A percentile compares a stretch with the other conserved stretches of the same genome.
phyloP scores from a whole-genome alignment of 768 basidiomycete genomes.

The Podaxis sp. region DNA sequence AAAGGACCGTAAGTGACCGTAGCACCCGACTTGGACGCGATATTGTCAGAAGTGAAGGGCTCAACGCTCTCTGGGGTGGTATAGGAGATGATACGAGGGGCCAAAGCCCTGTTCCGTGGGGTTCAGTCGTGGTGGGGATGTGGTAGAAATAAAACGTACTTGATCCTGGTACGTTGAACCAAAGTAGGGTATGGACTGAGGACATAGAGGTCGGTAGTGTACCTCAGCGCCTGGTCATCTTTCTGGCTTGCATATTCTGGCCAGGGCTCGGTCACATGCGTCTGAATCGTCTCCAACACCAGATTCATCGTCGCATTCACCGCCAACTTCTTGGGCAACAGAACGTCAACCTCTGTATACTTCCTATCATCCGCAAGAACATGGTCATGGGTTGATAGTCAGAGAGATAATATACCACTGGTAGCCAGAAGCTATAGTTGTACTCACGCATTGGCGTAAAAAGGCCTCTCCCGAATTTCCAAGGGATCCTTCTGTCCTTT shows the following conservation, averaged over 20 bases:
- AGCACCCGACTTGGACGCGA: conserved; percentile 69
- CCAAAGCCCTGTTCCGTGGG: conserved; percentile 50
- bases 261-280: conserved; percentile 74
- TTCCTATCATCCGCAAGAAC: conserved; percentile 23
- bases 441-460: conserved; percentile 51
- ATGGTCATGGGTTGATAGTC: background rate
- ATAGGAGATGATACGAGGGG: conserved; percentile 67
- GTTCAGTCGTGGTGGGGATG: background rate
- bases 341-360: conserved; percentile 55
- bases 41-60: conserved; percentile 52
- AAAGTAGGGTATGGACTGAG: conserved; percentile 79
- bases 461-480: conserved; percentile 41
- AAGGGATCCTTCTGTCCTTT: conserved; percentile 65
- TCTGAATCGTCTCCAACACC: conserved; percentile 74
- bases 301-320: conserved; percentile 65
- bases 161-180: conserved; percentile 83
- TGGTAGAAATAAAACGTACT: conserved; percentile 42
- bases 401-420: conserved; percentile 8
- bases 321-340: conserved; percentile 55
- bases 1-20: conserved; percentile 90
- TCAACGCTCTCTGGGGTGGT: conserved; percentile 61
- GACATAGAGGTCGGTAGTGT: conserved; percentile 72
- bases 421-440: background rate
- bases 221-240: conserved; percentile 78
- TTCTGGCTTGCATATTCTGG: conserved; percentile 69